Evolutionary conservation across 148 eudicot species (phyloP).

Genomic region (Suaeda aralocaspica): DNA sequence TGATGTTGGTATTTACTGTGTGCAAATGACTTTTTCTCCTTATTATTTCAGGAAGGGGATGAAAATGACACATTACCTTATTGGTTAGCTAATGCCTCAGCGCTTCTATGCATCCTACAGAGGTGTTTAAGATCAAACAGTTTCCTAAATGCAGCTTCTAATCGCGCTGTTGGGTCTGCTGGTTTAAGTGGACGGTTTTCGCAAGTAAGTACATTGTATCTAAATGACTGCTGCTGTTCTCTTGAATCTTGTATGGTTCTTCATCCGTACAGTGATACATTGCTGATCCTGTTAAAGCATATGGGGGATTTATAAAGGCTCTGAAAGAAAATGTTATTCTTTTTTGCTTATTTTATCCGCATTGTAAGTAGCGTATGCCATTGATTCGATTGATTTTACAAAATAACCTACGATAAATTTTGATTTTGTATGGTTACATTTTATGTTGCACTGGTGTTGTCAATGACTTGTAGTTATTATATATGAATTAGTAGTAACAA

Average conservation of each 20-base stretch:
- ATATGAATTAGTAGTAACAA: too few relatives aligned
- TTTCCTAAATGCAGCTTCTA: constrained; percentile 62
- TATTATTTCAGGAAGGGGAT: constrained; percentile 57
- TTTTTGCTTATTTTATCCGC: too few relatives aligned
- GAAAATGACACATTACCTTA: constrained; percentile 79
- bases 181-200: constrained; percentile 61
- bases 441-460: too few relatives aligned
- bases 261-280: background rate
- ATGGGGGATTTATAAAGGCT: too few relatives aligned
- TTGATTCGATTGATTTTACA: too few relatives aligned
- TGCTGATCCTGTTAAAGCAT: background rate
- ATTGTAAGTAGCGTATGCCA: too few relatives aligned
- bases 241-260: background rate
- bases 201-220: constrained; percentile 50
- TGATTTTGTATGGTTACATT: too few relatives aligned
- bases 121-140: constrained; percentile 86
- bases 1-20: background rate
- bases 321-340: too few relatives aligned
- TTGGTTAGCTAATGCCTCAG: constrained; percentile 92
- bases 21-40: background rate
- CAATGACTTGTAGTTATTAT: too few relatives aligned
- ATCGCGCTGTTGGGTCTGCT: constrained; percentile 59
- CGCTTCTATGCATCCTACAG: constrained; percentile 87
- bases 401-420: too few relatives aligned
- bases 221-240: background rate